These are phyloP conservation scores for Leptographium radiaticola DNA, from an alignment of 2,329 filamentous ascomycete species.

Conservation along the genomic window DNA sequence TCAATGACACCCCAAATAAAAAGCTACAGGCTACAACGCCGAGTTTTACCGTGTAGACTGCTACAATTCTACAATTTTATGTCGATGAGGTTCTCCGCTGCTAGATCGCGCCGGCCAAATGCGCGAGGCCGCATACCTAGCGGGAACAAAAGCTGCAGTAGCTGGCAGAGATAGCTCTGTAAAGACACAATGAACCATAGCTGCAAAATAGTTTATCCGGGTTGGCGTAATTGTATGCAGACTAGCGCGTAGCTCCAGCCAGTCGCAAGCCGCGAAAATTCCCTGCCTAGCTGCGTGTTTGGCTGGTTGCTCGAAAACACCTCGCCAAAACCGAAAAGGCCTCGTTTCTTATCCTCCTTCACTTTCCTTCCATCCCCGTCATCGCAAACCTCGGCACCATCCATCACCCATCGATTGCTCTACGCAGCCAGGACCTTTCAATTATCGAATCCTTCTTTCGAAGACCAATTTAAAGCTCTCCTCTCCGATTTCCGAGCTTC, in stretches of 20 bases:
- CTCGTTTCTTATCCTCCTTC: constrained; percentile 9
- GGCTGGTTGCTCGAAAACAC: constrained; percentile 18
- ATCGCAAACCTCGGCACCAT: background rate
- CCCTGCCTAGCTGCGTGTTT: background rate
- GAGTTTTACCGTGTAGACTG: too few relatives aligned
- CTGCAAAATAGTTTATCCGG: constrained; percentile 3
- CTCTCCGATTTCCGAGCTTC: background rate
- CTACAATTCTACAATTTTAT: too few relatives aligned
- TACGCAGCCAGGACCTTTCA: background rate
- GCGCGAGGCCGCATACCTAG: too few relatives aligned
- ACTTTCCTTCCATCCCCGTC: constrained; percentile 6
- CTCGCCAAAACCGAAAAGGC: constrained; percentile 15
- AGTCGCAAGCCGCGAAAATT: constrained; percentile 1
- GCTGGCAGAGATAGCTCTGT: background rate
- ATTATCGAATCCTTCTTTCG: background rate
- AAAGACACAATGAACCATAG: background rate
- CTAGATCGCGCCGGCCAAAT: too few relatives aligned
- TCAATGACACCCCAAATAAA: too few relatives aligned
- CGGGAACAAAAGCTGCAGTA: background rate
- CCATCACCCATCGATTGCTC: constrained; percentile 7
- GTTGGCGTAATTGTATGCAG: background rate
- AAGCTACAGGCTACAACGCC: too few relatives aligned
- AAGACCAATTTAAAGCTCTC: background rate
- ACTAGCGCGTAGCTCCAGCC: background rate
- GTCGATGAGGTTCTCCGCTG: too few relatives aligned